Conservation (phyloP, 768 basidiomycete species). For the Collybia mongolica region DNA sequence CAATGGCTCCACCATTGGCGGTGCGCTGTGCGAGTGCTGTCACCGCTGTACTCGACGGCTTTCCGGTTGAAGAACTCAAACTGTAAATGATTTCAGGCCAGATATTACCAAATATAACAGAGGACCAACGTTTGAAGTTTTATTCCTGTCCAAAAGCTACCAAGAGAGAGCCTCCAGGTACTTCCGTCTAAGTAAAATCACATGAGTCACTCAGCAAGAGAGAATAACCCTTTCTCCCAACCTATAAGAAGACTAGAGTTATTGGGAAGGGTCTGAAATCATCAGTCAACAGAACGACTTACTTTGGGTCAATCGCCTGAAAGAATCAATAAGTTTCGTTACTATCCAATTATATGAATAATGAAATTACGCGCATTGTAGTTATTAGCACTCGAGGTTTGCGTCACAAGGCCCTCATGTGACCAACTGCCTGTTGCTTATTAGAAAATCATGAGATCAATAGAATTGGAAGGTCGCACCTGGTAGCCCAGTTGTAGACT, state of each 20-base stretch:
- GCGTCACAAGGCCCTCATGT: conserved; percentile 46
- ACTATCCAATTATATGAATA: no score
- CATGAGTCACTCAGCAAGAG: no score
- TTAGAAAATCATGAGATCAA: neutral
- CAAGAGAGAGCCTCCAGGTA: conserved; percentile 50
- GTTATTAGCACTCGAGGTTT: conserved; percentile 33
- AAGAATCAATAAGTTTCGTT: no score
- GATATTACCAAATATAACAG: neutral
- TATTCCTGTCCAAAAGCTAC: conserved; percentile 59
- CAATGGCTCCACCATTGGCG: conserved; percentile 42
- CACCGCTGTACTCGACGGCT: conserved; percentile 33
- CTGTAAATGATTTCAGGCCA: conserved; percentile 11
- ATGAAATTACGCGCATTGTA: conserved; percentile 34
- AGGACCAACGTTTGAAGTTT: conserved; percentile 30
- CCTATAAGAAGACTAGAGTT: conserved; percentile 7
- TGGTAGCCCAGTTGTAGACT: conserved; percentile 44
- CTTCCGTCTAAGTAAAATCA: conserved; percentile 15
- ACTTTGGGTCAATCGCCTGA: conserved; percentile 57
- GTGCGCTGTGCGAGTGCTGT: conserved; percentile 46
- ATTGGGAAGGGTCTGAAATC: neutral
- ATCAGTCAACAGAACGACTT: conserved; percentile 10
- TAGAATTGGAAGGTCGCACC: conserved; percentile 17
- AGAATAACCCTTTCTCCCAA: neutral
- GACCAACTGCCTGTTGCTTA: conserved; percentile 34
- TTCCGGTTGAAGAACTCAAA: conserved; percentile 41